Percentiles rank a stretch among this genome's conserved stretches.
Evolutionary conservation across 805 yeast genomes (phyloP).

Genomic region (Kodamaea neixiangensis): DNA sequence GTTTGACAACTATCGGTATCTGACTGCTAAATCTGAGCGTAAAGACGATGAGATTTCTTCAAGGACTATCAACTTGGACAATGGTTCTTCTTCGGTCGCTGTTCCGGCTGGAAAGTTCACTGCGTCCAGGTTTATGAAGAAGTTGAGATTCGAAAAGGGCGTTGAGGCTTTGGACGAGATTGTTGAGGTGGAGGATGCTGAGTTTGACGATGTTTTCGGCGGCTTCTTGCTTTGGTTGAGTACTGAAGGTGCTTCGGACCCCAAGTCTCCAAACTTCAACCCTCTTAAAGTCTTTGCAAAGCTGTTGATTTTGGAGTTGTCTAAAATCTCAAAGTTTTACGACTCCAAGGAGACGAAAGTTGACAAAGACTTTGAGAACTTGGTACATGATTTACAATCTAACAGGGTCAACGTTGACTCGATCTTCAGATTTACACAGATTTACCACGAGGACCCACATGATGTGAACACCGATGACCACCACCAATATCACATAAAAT

Average conservation of each 20-base stretch:
- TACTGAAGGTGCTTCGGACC: background rate
- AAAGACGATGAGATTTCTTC: constrained; percentile 1
- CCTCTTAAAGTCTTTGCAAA: constrained; percentile 47
- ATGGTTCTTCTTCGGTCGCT: constrained; percentile 5
- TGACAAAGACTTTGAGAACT: constrained; percentile 44
- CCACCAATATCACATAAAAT: constrained; percentile 20
- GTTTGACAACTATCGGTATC: constrained; percentile 16
- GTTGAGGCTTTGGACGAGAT: constrained; percentile 6
- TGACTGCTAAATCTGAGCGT: background rate
- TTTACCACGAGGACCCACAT: constrained; percentile 20
- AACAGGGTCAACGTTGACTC: constrained; percentile 29
- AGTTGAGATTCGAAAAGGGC: constrained; percentile 16
- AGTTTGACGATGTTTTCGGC: background rate
- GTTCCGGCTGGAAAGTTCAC: constrained; percentile 10
- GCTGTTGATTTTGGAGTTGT: constrained; percentile 49
- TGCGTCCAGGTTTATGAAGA: constrained; percentile 19
- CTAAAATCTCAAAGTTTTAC: constrained; percentile 56
- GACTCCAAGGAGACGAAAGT: constrained; percentile 47
- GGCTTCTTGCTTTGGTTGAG: background rate
- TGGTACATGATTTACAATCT: constrained; percentile 28
- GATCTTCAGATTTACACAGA: constrained; percentile 26
- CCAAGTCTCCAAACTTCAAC: constrained; percentile 14
- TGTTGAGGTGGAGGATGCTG: constrained; percentile 9
- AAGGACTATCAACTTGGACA: constrained; percentile 6
- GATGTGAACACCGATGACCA: constrained; percentile 18